Percentiles rank a stretch among this genome's conserved stretches.
Evolutionary conservation across 2,329 filamentous ascomycete genomes (phyloP).

Genomic region (Cladosporium austrohemisphaericum): DNA sequence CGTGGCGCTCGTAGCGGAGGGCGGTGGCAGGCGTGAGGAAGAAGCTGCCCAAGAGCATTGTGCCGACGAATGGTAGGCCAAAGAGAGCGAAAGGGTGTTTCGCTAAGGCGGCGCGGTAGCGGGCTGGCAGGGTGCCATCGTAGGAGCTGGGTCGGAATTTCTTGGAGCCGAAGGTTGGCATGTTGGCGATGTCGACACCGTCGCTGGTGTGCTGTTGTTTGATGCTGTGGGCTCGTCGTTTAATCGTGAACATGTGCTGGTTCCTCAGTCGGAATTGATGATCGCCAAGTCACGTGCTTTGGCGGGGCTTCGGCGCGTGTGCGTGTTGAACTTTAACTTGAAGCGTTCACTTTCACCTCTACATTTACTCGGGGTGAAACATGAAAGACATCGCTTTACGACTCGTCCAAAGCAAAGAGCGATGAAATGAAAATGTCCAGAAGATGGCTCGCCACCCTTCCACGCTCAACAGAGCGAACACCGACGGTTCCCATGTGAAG

Average conservation of each 20-base stretch:
- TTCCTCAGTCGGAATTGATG: neutral
- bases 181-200: constrained; percentile 14
- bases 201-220: neutral
- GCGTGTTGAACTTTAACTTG: neutral
- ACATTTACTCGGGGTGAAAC: too few species aligned
- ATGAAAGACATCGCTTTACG: too few species aligned
- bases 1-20: constrained; percentile 87
- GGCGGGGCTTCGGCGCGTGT: neutral
- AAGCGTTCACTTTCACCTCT: too few species aligned
- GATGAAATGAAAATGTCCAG: constrained; percentile 7
- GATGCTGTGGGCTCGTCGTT: neutral
- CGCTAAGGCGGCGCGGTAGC: constrained; percentile 71
- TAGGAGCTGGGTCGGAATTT: constrained; percentile 64
- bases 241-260: neutral
- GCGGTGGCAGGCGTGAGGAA: constrained; percentile 92
- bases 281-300: neutral
- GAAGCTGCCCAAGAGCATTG: constrained; percentile 90
- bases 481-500: constrained; percentile 5
- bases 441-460: constrained; percentile 39
- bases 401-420: neutral
- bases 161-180: constrained; percentile 35
- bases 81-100: constrained; percentile 88
- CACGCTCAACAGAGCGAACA: constrained; percentile 15
- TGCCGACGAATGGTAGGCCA: constrained; percentile 83
- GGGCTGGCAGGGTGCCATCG: constrained; percentile 64